phyloP scores from a whole-genome alignment of 169 alveolate species.

The Besnoitia besnoiti region DNA sequence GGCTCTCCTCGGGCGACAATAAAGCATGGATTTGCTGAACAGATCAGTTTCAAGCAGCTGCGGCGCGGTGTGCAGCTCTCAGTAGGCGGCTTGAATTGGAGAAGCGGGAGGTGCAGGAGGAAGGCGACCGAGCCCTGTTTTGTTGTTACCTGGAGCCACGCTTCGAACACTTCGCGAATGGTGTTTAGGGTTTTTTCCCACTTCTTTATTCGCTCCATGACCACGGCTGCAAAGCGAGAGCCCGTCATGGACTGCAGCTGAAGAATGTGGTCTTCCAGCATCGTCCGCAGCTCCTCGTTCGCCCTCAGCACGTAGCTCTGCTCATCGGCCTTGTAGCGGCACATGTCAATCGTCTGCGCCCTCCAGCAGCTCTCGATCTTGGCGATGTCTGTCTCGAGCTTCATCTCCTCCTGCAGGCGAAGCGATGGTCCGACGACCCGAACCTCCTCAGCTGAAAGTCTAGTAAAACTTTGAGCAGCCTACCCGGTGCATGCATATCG shows the following conservation, averaged over 20 bases:
- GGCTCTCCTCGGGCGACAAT: too few species aligned
- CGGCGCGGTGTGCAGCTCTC: too few species aligned
- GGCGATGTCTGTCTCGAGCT: conserved; percentile 88
- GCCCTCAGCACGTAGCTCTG: conserved; percentile 86
- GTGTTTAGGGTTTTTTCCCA: conserved; percentile 91
- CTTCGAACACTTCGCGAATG: conserved; percentile 89
- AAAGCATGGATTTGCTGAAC: too few species aligned
- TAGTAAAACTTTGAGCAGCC: too few species aligned
- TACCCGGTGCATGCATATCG: too few species aligned
- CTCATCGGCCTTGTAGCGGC: conserved; percentile 83
- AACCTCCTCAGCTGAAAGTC: too few species aligned
- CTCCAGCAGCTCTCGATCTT: conserved; percentile 91
- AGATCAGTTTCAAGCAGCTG: too few species aligned
- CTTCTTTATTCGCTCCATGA: conserved; percentile 85
- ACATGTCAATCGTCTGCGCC: conserved; percentile 82
- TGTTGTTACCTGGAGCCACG: conserved; percentile 85
- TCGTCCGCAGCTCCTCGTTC: conserved; percentile 87
- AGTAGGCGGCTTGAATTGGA: too few species aligned
- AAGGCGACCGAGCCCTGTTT: too few species aligned
- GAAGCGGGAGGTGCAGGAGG: too few species aligned
- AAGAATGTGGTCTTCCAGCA: conserved; percentile 90
- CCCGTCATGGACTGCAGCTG: conserved; percentile 89
- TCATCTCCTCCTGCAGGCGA: conserved; percentile 76
- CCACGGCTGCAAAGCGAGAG: conserved; percentile 88
- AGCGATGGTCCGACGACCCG: too few species aligned